Base-by-base conservation (phyloP, 331 rosid genomes). In the Saraca asoca region DNA sequence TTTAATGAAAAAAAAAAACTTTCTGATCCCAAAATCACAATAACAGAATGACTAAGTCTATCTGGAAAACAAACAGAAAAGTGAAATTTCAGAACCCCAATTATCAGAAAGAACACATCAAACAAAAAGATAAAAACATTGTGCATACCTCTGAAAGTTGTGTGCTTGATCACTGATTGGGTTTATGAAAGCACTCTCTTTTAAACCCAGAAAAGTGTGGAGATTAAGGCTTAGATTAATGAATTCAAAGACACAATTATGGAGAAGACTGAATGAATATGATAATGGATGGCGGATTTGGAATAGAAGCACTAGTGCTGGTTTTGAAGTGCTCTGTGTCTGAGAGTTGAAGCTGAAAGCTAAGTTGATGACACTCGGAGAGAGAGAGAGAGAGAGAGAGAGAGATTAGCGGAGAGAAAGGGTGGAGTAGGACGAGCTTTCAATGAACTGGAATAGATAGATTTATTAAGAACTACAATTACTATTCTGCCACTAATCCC, bases 401-500 rank as follows among this genome's bases (percentile, higher is more conserved):
- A 72, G 71, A 58, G 84, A 63, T 74, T 68, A 68, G 77, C 45
- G 81, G 74, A 68, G 78, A 52, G 50, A 79, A 58, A 52, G 70
- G 38, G 42, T 20, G 60, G 52, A 72, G 75, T 58, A 68, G 69
- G 68, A 79, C 78, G 54, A 54, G 73, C 67, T 73, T 78, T 74
- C 80, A 38, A 54, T 63, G 82, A 65, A 80, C 71, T 61, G 85
- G 84, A 75, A 83, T 54, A 59, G 75, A 67, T 24, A 46, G 83
- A 81, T 68, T 24, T 35, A 65, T 78, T 60, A 62, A 65, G 14
- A 65, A 60, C 70, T 64, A 31, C 24, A 82, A 78, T 85, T 83
- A 85, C 92, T 35, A 63, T 81, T 87, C 78, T 85, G 79, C 90
- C 90, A 80, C 81, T 70, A 88, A 80, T 80, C 68, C 68, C 37